These are phyloP conservation scores for Hymenoscyphus infarciens DNA, from an alignment of 2,329 filamentous ascomycete species.

Conservation along the genomic window DNA sequence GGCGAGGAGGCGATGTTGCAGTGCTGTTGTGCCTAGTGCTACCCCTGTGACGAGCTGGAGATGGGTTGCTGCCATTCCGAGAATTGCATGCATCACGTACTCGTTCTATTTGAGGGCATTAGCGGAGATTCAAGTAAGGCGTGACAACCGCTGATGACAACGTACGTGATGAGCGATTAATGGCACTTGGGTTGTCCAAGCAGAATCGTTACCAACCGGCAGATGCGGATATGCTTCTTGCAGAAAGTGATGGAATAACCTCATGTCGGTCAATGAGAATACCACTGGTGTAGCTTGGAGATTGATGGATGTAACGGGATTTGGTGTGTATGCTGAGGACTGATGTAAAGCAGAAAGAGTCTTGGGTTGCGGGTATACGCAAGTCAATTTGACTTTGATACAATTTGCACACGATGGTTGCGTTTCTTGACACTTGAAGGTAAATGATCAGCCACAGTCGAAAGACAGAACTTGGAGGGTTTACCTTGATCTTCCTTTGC, in stretches of 20 bases:
- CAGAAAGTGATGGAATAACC: conserved; percentile 66
- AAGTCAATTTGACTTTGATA: conserved; percentile 57
- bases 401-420: conserved; percentile 61
- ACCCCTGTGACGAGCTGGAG: conserved; percentile 48
- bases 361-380: conserved; percentile 58
- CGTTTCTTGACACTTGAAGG: conserved; percentile 59
- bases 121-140: background rate
- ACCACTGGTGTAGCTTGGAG: conserved; percentile 48
- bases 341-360: conserved; percentile 45
- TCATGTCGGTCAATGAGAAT: conserved; percentile 62
- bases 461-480: background rate
- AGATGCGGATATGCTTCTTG: conserved; percentile 59
- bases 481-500: conserved; percentile 59
- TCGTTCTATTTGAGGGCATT: conserved; percentile 46
- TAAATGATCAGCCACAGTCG: background rate
- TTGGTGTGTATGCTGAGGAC: conserved; percentile 14
- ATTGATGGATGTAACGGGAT: conserved; percentile 12
- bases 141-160: conserved; percentile 7
- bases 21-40: conserved; percentile 42
- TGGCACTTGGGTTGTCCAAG: conserved; percentile 66
- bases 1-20: conserved; percentile 62
- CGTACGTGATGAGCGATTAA: conserved; percentile 63
- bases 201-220: conserved; percentile 59
- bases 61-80: conserved; percentile 65
- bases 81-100: conserved; percentile 67